phyloP scores from a whole-genome alignment of 2,329 filamentous ascomycete species.

The Penicillium freii region DNA sequence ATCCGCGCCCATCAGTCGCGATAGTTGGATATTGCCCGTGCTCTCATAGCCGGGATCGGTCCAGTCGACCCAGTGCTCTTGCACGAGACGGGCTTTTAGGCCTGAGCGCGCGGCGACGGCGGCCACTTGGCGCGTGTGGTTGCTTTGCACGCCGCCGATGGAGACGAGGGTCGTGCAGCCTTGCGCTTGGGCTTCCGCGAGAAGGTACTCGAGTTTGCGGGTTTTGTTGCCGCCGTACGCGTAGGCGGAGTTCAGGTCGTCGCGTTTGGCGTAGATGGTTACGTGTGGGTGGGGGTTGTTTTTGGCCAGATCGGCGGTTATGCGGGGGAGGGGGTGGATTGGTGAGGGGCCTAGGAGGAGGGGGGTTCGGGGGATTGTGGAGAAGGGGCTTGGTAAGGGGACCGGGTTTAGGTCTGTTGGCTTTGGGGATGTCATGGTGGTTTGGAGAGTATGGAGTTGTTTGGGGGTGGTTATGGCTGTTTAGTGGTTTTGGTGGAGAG shows the following conservation, averaged over 20 bases:
- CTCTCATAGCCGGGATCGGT: slow-evolving; percentile 58
- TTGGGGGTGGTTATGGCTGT: background rate
- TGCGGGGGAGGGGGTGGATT: slow-evolving; percentile 65
- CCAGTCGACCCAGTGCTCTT: slow-evolving; percentile 69
- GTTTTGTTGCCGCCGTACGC: slow-evolving; percentile 70
- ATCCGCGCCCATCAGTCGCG: slow-evolving; percentile 65
- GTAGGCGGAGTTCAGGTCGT: slow-evolving; percentile 67
- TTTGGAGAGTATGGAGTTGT: background rate
- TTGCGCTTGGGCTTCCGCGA: slow-evolving; percentile 59
- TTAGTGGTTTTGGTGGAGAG: background rate
- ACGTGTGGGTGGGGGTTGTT: slow-evolving; percentile 45
- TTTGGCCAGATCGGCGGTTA: slow-evolving; percentile 58
- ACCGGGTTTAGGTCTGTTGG: slow-evolving; percentile 6
- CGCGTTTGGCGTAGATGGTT: slow-evolving; percentile 67
- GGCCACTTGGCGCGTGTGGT: slow-evolving; percentile 67
- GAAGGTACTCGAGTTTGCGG: slow-evolving; percentile 67
- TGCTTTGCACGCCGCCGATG: slow-evolving; percentile 67
- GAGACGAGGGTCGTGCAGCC: slow-evolving; percentile 62
- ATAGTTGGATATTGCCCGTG: slow-evolving; percentile 71
- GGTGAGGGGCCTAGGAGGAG: slow-evolving; percentile 68
- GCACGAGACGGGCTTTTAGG: slow-evolving; percentile 52
- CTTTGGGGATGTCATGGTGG: background rate
- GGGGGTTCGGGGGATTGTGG: slow-evolving; percentile 59
- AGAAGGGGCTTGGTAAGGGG: slow-evolving; percentile 60
- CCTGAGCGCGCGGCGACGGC: slow-evolving; percentile 60